Base-by-base conservation (phyloP, 345 rosid species). In the Sapria himalayana region DNA sequence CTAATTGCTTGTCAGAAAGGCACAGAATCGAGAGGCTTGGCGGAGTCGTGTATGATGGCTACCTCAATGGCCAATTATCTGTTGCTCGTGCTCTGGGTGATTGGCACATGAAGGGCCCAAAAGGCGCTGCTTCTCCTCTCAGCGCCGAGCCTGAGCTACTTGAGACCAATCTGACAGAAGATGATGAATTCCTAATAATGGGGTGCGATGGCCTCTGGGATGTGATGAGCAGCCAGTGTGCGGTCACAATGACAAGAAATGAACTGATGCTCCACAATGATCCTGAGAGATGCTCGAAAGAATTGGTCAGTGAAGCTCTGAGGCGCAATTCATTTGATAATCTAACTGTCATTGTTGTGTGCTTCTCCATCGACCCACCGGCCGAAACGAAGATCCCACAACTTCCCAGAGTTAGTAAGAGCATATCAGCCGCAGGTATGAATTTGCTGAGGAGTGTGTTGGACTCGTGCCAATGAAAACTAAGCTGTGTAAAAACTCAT, bases 191-290 rank as follows among this genome's bases (percentile, higher is more conserved):
- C 76, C 62, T 81, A 69, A 72, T 89, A 47, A 74, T 86, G 74
- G 97, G 94, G 22, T 78, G 97, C 34, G 97, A 86, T 42, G 97
- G 97, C 52, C 59, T 86, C 50, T 86, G 97, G 97, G 97, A 86
- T 64, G 97, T 86, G 23, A 86, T 81, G 92, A 86, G 78, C 58
- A 89, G 98, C 46, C 93, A 89, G 52, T 72, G 78, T 60, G 98
- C 98, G 1, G 94, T 89, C 46, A 61, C 82, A 3, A 66, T 89
- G 11, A 75, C 64, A 0, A 74, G 94, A 73, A 82, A 69, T 42
- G 91, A 76, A 48, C 66, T 82, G 62, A 76, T 76, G 93, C 63
- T 73, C 31, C 98, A 89, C 53, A 82, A 89, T 48, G 94, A 89
- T 60, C 94, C 94, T 1, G 84, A 82, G 62, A 78, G 85, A 64